Evolutionary conservation across 2,329 filamentous ascomycete genomes (phyloP).

Genomic region (Sporothrix protearum): DNA sequence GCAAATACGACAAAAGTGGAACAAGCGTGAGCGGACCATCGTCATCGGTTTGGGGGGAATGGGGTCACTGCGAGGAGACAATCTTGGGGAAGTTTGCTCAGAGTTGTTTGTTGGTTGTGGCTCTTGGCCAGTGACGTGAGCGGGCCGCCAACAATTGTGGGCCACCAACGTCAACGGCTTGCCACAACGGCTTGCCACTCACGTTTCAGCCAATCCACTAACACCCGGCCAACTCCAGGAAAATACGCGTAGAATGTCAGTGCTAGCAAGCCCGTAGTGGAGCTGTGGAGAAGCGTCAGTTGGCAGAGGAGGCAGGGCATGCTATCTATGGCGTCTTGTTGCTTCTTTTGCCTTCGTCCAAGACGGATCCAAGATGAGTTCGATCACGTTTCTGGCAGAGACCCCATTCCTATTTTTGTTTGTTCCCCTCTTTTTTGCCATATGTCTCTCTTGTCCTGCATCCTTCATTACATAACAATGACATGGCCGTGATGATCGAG

Average conservation of each 20-base stretch:
- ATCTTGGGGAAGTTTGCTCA: neutral
- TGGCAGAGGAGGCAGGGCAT: too few relatives aligned
- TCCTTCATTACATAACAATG: slow-evolving; percentile 11
- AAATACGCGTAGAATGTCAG: too few relatives aligned
- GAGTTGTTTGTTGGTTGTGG: neutral
- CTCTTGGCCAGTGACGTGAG: neutral
- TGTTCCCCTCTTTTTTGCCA: neutral
- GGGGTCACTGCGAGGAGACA: neutral
- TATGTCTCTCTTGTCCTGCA: neutral
- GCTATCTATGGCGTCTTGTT: neutral
- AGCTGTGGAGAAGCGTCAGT: neutral
- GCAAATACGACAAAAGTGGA: neutral
- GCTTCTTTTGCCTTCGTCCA: neutral
- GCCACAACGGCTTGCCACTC: slow-evolving; percentile 5
- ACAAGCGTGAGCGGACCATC: neutral
- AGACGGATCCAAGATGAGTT: neutral
- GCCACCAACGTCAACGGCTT: neutral
- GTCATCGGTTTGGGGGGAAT: neutral
- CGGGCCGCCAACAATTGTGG: neutral
- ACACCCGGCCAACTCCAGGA: too few relatives aligned
- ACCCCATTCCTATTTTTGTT: neutral
- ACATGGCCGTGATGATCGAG: neutral
- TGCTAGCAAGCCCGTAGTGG: too few relatives aligned
- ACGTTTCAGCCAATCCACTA: neutral
- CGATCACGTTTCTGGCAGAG: neutral